phyloP scores from a whole-genome alignment of 495 filamentous ascomycete species.

The Hypomontagnella monticulosa region DNA sequence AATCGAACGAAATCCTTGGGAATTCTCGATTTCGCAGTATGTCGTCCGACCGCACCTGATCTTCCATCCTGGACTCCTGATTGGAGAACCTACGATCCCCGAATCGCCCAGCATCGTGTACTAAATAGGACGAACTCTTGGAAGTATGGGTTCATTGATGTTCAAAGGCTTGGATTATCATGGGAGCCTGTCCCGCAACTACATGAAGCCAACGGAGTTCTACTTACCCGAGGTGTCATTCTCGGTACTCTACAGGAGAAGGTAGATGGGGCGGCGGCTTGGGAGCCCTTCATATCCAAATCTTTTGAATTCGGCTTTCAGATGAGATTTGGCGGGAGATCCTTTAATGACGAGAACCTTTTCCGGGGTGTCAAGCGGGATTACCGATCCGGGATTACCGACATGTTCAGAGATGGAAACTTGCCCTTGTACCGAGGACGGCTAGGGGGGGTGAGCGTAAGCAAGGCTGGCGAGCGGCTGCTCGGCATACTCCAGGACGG shows the following conservation, averaged over 20 bases:
- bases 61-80: conserved; percentile 27
- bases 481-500: conserved; percentile 2
- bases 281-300: conserved; percentile 14
- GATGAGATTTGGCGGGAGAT: conserved; percentile 21
- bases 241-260: conserved; percentile 4
- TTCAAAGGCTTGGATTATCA: conserved; percentile 3
- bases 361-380: conserved; percentile 18
- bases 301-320: conserved; percentile 17
- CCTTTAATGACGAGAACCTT: conserved; percentile 12
- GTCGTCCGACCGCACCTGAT: conserved; percentile 3
- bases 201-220: not conserved
- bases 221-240: conserved; percentile 11
- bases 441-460: conserved; percentile 5
- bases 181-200: conserved; percentile 14
- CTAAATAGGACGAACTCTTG: conserved; percentile 25
- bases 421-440: conserved; percentile 12
- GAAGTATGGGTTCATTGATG: conserved; percentile 26
- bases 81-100: conserved; percentile 15
- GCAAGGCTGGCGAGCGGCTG: conserved; percentile 5
- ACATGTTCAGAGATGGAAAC: conserved; percentile 2
- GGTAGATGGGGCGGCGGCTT: conserved; percentile 9
- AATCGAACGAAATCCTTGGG: conserved; percentile 8
- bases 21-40: conserved; percentile 18
- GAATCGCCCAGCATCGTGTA: conserved; percentile 15
- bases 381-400: conserved; percentile 7